Evolutionary conservation across 768 basidiomycete species (phyloP).

Genomic region (Tulasnella sp.): DNA sequence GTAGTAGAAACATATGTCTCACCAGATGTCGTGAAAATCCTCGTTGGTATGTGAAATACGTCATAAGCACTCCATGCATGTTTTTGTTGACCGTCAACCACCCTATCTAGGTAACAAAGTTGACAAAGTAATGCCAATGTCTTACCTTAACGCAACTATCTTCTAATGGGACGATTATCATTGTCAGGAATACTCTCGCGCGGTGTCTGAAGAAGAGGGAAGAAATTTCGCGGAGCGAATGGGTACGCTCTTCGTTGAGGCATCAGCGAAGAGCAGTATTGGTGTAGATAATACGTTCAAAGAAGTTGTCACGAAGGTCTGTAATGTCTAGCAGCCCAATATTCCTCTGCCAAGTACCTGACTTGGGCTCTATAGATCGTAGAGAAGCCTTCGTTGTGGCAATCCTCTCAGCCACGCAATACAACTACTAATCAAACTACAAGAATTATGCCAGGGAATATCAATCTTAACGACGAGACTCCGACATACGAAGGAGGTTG

Average conservation of each 20-base stretch:
- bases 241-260: constrained; percentile 78
- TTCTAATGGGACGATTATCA: not conserved
- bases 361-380: constrained; percentile 28
- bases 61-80: not conserved
- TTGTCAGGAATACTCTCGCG: constrained; percentile 72
- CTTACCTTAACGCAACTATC: not conserved
- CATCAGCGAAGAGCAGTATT: constrained; percentile 81
- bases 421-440: not conserved
- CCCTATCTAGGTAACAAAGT: constrained; percentile 46
- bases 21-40: constrained; percentile 75
- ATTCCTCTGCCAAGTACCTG: not conserved
- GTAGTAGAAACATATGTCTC: constrained; percentile 87
- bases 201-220: constrained; percentile 70
- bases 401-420: constrained; percentile 13
- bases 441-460: too few relatives aligned
- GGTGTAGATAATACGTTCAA: constrained; percentile 66
- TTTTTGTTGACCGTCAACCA: not conserved
- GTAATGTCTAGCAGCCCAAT: constrained; percentile 10
- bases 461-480: too few relatives aligned
- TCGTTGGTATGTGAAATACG: constrained; percentile 77
- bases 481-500: too few relatives aligned
- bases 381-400: constrained; percentile 72
- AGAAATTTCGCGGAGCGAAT: constrained; percentile 68
- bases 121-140: constrained; percentile 50
- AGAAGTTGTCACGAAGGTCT: constrained; percentile 66